Conservation (phyloP, 306 rosid species). For the Rosa rugosa region DNA sequence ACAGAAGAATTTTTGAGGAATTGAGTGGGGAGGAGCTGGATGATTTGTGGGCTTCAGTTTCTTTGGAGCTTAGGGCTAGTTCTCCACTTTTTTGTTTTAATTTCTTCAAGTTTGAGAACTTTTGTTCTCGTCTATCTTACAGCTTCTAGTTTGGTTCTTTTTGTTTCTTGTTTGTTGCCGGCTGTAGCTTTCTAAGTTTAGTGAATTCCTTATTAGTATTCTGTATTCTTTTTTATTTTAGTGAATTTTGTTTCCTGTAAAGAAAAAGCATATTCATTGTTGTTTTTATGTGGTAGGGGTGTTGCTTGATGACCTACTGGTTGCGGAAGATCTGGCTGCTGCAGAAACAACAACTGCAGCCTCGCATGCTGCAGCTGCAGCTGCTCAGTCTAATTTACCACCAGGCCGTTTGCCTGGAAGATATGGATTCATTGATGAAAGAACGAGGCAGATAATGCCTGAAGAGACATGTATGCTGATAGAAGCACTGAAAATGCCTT, state of each 20-base stretch:
- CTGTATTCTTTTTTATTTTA: neutral
- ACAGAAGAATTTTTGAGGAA: neutral
- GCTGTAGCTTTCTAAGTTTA: neutral
- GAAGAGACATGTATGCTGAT: conserved; percentile 93
- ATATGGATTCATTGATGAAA: conserved; percentile 78
- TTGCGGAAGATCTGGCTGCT: conserved; percentile 99
- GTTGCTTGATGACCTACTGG: conserved; percentile 92
- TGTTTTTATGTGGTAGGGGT: conserved; percentile 56
- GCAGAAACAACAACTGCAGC: conserved; percentile 98
- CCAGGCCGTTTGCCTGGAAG: conserved; percentile 61
- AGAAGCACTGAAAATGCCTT: conserved; percentile 96
- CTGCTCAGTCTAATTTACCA: conserved; percentile 73
- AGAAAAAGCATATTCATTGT: conserved; percentile 10
- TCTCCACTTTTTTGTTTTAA: neutral
- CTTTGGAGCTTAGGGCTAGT: neutral
- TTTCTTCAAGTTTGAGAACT: neutral
- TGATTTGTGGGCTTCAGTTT: neutral
- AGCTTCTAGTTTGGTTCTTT: neutral
- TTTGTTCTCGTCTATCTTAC: neutral
- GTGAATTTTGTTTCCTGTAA: neutral
- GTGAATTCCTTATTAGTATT: neutral
- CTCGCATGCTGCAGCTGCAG: conserved; percentile 97
- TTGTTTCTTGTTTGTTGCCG: neutral
- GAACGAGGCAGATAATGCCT: conserved; percentile 63
- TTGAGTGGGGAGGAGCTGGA: neutral